Conservation (phyloP, 495 filamentous ascomycete genomes). For the Lophium mytilinum region DNA sequence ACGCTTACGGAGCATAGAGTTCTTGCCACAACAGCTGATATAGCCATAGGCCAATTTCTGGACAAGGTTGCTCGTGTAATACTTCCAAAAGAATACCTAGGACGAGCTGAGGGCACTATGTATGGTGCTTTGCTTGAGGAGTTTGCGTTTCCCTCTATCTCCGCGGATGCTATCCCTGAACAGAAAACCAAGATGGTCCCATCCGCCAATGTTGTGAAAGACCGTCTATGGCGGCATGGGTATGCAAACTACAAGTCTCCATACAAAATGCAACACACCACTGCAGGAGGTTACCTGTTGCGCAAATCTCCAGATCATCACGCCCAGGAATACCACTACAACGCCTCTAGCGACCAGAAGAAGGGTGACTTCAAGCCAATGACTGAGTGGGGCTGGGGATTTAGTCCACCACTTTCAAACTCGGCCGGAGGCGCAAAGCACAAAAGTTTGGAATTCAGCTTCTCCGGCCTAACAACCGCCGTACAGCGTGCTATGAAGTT, state of each 20-base stretch:
- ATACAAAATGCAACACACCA: slow-evolving; percentile 12
- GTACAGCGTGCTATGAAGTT: slow-evolving; percentile 41
- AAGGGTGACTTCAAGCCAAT: slow-evolving; percentile 42
- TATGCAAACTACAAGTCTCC: slow-evolving; percentile 38
- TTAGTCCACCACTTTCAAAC: slow-evolving; percentile 49
- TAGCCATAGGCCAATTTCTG: slow-evolving; percentile 75
- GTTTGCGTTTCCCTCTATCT: slow-evolving; percentile 61
- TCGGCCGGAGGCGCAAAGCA: slow-evolving; percentile 30
- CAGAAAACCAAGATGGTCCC: too few relatives aligned
- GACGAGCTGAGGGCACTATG: slow-evolving; percentile 47
- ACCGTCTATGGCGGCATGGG: slow-evolving; percentile 26
- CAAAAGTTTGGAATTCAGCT: slow-evolving; percentile 50
- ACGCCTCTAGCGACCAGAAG: slow-evolving; percentile 43
- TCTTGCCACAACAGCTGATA: slow-evolving; percentile 61
- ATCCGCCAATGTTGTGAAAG: background rate
- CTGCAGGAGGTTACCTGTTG: slow-evolving; percentile 34
- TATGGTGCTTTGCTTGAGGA: slow-evolving; percentile 70
- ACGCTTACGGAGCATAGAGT: slow-evolving; percentile 58
- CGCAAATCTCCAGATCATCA: background rate
- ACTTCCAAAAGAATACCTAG: slow-evolving; percentile 47
- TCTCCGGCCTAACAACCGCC: slow-evolving; percentile 52
- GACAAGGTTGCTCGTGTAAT: slow-evolving; percentile 78
- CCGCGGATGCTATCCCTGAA: too few relatives aligned
- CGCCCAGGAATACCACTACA: slow-evolving; percentile 5
- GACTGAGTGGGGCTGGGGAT: slow-evolving; percentile 47